Conservation (phyloP, 257 asterid species). For the Solanum phureja region DNA sequence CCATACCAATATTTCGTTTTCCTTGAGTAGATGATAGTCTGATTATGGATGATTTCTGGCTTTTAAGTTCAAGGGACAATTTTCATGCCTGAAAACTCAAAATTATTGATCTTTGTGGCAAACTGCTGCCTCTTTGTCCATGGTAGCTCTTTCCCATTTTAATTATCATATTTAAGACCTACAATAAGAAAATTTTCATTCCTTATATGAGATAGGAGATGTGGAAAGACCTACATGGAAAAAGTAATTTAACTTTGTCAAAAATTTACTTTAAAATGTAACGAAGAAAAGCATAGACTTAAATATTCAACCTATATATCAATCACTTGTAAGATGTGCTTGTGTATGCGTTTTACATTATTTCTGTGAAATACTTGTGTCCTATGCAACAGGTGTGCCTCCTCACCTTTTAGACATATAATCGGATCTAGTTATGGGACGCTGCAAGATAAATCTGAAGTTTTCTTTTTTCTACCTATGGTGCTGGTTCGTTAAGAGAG, state of each 20-base stretch:
- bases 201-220: background rate
- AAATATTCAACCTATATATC: background rate
- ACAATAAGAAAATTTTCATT: background rate
- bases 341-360: background rate
- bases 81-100: background rate
- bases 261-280: background rate
- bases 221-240: background rate
- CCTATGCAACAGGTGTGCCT: background rate
- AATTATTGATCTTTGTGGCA: background rate
- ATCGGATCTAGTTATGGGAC: no score
- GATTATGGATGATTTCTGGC: background rate
- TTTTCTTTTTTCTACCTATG: no score
- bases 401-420: background rate
- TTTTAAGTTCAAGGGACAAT: background rate
- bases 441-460: no score
- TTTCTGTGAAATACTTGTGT: background rate
- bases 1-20: constrained; percentile 6
- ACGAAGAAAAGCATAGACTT: background rate
- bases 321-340: background rate
- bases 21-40: background rate
- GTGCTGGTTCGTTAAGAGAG: no score
- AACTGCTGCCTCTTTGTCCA: background rate
- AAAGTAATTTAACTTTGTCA: background rate
- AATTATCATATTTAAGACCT: background rate
- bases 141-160: no score